Conservation (phyloP, 352 stramenopile species). For the Phytophthora kernoviae region DNA sequence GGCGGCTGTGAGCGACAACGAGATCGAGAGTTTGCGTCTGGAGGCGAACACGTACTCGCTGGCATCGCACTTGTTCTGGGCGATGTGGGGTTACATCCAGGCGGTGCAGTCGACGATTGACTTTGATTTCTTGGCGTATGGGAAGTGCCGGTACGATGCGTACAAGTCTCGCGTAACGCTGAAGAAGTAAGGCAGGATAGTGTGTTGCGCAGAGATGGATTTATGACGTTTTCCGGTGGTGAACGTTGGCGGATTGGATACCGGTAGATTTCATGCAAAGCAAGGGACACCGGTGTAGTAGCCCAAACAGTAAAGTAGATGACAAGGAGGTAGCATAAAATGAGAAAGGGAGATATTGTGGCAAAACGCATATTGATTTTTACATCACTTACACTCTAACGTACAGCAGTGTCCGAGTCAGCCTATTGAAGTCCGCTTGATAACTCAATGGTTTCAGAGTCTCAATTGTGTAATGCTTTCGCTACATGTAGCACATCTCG, state of each 20-base stretch:
- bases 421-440: too few relatives aligned
- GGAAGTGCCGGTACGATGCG: constrained; percentile 66
- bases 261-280: constrained; percentile 11
- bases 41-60: constrained; percentile 88
- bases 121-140: constrained; percentile 93
- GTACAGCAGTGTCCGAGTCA: too few relatives aligned
- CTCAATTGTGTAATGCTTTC: too few relatives aligned
- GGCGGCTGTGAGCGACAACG: constrained; percentile 45
- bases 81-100: constrained; percentile 92
- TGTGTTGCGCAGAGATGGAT: constrained; percentile 1
- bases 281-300: too few relatives aligned
- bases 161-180: constrained; percentile 70
- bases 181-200: constrained; percentile 30
- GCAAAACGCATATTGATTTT: too few relatives aligned
- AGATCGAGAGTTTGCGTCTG: constrained; percentile 60
- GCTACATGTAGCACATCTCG: too few relatives aligned
- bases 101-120: constrained; percentile 89
- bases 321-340: too few relatives aligned
- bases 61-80: constrained; percentile 91
- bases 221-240: constrained; percentile 43
- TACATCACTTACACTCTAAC: too few relatives aligned
- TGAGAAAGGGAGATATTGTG: too few relatives aligned
- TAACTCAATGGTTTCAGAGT: too few relatives aligned
- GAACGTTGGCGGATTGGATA: constrained; percentile 28
- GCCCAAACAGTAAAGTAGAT: too few relatives aligned